phyloP scores from a whole-genome alignment of 768 basidiomycete genomes.

The Pleurotus djamor region DNA sequence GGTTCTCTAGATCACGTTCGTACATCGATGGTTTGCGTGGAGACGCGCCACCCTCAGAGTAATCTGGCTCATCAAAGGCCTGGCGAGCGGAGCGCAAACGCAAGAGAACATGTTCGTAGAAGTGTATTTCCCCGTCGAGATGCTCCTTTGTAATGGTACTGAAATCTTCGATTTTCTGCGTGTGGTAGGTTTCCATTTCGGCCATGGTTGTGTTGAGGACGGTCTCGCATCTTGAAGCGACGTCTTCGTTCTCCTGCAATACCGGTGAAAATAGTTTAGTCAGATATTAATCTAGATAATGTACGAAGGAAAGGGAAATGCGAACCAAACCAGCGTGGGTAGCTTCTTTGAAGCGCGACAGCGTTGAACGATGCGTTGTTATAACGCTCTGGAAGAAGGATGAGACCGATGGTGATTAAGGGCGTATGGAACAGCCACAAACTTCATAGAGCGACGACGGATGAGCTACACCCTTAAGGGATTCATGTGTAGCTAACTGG shows the following conservation, averaged over 20 bases:
- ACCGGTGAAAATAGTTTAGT: not conserved
- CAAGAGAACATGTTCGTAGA: conserved; percentile 71
- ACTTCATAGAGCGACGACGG: conserved; percentile 74
- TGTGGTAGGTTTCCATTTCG: conserved; percentile 80
- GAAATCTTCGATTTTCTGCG: conserved; percentile 74
- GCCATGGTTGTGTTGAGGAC: conserved; percentile 88
- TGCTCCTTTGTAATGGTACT: conserved; percentile 56
- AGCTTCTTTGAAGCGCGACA: conserved; percentile 63
- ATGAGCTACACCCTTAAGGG: conserved; percentile 74
- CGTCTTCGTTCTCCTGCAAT: conserved; percentile 55
- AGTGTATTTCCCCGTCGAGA: conserved; percentile 74
- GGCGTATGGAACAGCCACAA: conserved; percentile 3
- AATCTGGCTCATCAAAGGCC: conserved; percentile 47
- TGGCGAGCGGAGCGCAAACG: conserved; percentile 58
- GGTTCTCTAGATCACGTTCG: conserved; percentile 67
- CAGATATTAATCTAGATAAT: not conserved
- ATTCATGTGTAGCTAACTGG: conserved; percentile 73
- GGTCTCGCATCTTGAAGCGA: conserved; percentile 79
- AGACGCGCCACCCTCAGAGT: conserved; percentile 42
- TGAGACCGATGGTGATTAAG: not conserved
- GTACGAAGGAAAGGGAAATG: conserved; percentile 1
- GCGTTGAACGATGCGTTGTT: conserved; percentile 72
- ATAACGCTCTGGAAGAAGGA: conserved; percentile 53
- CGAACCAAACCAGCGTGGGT: conserved; percentile 33
- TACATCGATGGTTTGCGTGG: conserved; percentile 71